Evolutionary conservation across 2,329 filamentous ascomycete genomes (phyloP), one percentile per base, ranked within the genome.

Genomic region (Fusarium devonianum): DNA sequence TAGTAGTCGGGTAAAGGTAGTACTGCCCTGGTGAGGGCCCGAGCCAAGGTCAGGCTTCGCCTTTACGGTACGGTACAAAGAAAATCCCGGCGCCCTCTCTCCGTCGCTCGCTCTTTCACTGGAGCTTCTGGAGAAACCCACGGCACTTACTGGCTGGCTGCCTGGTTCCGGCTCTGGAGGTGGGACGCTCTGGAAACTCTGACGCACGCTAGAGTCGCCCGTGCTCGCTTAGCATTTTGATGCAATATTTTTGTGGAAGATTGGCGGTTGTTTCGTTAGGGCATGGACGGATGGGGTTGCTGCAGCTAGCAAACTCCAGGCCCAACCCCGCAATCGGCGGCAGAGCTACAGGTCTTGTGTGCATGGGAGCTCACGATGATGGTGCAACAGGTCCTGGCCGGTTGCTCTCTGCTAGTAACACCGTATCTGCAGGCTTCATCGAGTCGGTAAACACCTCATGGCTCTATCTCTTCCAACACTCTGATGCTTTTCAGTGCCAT

Each of bases 191-290:
- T 55, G 47, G 46, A 39, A 49, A 57, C 56, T 59, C 47, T 59
- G 47, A 59, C 47, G 56, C 56, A 59, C 47, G 38, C 51, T 60
- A 56, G 25, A 51, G 55, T 36, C 52, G 23, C 23, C 23, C 11
- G 11, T 26, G 32, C 56, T 59, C 56, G 56, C 56, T 59, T 59
- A 59, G 51, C 25, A 32, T 56, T 61, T 62, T 63, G 34, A 42
- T 35, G 28, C 30, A 49, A 35, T 48, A 47, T 47, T 56, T 56
- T 60, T 63, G 57, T 65, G 57, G 52, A 43, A 45, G 44, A 37
- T 37, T 49, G 41, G 23, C 25, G 30, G 17, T 32, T 17, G 11
- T 35, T 42, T 38, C 49, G 45, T 63, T 64, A 64, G 62, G 62
- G 62, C 56, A 63, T 49, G 56, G 37, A 30, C 34, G 23, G 26